A percentile compares a stretch with the other conserved stretches of the same genome.
These are phyloP conservation scores for Quercus bicolor DNA, from an alignment of 306 rosid species.

Conservation along the genomic window DNA sequence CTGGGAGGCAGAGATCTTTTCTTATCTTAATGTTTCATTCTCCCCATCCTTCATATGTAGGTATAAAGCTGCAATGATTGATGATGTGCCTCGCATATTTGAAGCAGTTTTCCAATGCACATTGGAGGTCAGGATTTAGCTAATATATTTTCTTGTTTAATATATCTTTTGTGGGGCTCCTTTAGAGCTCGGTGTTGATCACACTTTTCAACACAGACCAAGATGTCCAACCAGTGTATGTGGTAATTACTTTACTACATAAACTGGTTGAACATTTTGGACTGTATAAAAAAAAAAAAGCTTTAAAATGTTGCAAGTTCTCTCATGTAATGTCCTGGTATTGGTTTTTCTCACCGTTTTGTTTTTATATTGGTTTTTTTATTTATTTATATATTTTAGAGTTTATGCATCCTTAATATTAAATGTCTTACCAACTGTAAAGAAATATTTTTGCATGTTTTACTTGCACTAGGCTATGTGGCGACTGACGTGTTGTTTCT, in stretches of 20 bases:
- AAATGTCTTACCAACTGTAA: neutral
- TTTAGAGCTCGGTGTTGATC: neutral
- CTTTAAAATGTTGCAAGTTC: neutral
- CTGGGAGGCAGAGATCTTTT: neutral
- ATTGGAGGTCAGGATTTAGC: conserved; percentile 59
- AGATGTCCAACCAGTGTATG: neutral
- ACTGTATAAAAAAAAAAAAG: too few relatives aligned
- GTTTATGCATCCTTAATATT: neutral
- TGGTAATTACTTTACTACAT: neutral
- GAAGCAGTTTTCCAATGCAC: conserved; percentile 99
- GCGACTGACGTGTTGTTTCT: neutral
- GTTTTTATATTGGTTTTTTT: too few relatives aligned
- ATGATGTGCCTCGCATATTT: conserved; percentile 93
- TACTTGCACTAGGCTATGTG: neutral
- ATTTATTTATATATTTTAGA: neutral
- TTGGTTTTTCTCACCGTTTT: neutral
- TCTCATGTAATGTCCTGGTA: neutral
- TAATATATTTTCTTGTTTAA: neutral
- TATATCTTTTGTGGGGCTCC: neutral
- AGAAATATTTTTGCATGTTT: neutral
- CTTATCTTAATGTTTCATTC: neutral
- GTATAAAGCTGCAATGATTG: conserved; percentile 86
- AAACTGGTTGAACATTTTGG: too few relatives aligned
- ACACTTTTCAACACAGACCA: neutral
- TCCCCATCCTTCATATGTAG: conserved; percentile 30